These are phyloP conservation scores for Blastobotrys terrestris DNA, from an alignment of 805 yeast genomes.

Conservation along the genomic window DNA sequence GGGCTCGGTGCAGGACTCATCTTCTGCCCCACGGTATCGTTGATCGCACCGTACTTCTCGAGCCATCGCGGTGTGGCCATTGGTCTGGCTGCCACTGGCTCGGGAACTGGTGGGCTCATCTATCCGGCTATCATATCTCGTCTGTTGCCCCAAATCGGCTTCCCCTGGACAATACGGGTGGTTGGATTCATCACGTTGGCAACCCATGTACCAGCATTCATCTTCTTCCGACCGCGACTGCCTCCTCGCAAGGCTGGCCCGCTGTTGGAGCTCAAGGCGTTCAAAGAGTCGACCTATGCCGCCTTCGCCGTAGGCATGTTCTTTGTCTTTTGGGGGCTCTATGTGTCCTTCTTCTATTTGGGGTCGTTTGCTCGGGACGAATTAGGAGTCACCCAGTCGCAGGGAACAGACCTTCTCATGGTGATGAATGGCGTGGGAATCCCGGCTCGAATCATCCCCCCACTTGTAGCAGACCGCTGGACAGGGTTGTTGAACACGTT, in stretches of 20 bases:
- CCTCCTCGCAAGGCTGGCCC: constrained; percentile 26
- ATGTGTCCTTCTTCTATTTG: constrained; percentile 30
- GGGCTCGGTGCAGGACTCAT: constrained; percentile 41
- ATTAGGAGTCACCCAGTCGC: constrained; percentile 16
- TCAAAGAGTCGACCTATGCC: constrained; percentile 24
- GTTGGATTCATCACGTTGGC: constrained; percentile 38
- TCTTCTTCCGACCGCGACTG: constrained; percentile 25
- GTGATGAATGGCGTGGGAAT: constrained; percentile 35
- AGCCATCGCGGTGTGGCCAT: constrained; percentile 40
- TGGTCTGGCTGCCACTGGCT: constrained; percentile 44
- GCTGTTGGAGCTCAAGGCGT: constrained; percentile 16
- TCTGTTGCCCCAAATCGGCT: constrained; percentile 40
- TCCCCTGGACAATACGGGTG: constrained; percentile 44
- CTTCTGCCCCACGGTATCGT: constrained; percentile 40
- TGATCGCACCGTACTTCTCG: constrained; percentile 41
- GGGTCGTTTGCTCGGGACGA: constrained; percentile 27
- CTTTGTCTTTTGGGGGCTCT: constrained; percentile 28
- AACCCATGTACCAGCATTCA: constrained; percentile 21
- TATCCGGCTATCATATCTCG: constrained; percentile 43
- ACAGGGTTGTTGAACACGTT: constrained; percentile 42
- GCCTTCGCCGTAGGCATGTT: constrained; percentile 21
- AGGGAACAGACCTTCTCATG: constrained; percentile 29
- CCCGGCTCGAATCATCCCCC: constrained; percentile 47
- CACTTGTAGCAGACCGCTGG: constrained; percentile 38
- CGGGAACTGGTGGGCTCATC: constrained; percentile 45